Evolutionary conservation across 2,329 filamentous ascomycete genomes (phyloP), one percentile per base, ranked within the genome.

Genomic region (Epichloe festucae): DNA sequence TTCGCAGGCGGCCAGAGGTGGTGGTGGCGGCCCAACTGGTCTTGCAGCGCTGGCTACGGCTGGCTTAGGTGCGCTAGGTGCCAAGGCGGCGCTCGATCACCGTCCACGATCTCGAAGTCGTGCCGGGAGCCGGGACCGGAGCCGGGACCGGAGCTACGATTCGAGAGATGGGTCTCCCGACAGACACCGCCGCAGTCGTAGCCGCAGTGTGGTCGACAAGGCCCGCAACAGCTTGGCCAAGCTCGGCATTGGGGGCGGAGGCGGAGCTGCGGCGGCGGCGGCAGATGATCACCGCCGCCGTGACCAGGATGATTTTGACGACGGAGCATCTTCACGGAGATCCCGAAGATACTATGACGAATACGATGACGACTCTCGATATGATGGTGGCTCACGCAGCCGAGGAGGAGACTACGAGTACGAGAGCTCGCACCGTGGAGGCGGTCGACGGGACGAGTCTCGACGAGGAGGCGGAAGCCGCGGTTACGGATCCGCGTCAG

Each of bases 1-100:
- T 49, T 84, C 82, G 46, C 66, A 70, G 52, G 74, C 73, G 44
- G 62, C 64, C 48, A 65, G 67, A 47, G 64, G 68, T 35, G 67
- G 71, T 21, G 67, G 71, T 46, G 67, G 70, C 49, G 71, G 74
- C 48, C 70, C 67, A 4, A 69, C 65, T 42, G 77, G 79, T 35
- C 73, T 83, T n/a, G 81, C 80, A 21, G 80, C 79, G 27, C 70
- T 84, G 43, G 79, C 80, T 12, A 81, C 80, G 1, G 80, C 80
- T 31, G 80, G 79, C 19, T 63, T 84, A 3, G 79, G 78, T 50
- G 79, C 78, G 8, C 57, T 84, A 12, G 78, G 76, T 40, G 79
- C 74, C 46, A 84, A 84, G 70, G 83, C 83, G 67, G 63, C 78
- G 45, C 59, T 74, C 38, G 75, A 67, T n/a, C 68, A 72, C 45